A percentile compares a stretch with the other conserved stretches of the same genome.
Evolutionary conservation across 768 basidiomycete species (phyloP).

Genomic region (Saitozyma podzolica): DNA sequence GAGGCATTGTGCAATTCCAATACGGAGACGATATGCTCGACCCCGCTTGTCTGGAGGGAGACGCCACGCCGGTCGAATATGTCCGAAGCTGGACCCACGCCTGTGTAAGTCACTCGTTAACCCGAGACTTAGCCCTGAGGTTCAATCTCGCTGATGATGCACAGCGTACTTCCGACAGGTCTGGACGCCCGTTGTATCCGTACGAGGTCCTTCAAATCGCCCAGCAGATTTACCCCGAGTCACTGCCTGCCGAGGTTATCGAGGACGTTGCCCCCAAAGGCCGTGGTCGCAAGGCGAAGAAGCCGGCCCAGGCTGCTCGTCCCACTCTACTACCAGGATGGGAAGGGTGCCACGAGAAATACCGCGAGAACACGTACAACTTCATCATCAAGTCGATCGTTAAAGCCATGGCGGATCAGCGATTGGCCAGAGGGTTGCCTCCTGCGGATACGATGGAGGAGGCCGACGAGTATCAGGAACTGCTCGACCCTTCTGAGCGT

Average conservation of each 20-base stretch:
- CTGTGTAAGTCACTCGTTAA: slow-evolving; percentile 56
- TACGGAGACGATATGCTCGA: slow-evolving; percentile 98
- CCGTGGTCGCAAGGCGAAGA: slow-evolving; percentile 48
- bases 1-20: slow-evolving; percentile 92
- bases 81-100: slow-evolving; percentile 84
- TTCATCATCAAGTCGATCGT: slow-evolving; percentile 73
- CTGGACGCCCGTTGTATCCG: slow-evolving; percentile 70
- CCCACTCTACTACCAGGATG: slow-evolving; percentile 27
- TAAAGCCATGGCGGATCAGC: slow-evolving; percentile 64
- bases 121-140: background rate
- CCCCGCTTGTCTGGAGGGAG: slow-evolving; percentile 93
- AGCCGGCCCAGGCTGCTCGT: slow-evolving; percentile 37
- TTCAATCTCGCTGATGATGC: background rate
- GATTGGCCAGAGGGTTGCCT: slow-evolving; percentile 76
- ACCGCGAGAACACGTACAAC: slow-evolving; percentile 54
- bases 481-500: slow-evolving; percentile 72
- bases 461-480: slow-evolving; percentile 69
- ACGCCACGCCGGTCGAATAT: slow-evolving; percentile 89
- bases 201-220: slow-evolving; percentile 79
- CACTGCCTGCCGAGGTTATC: slow-evolving; percentile 1
- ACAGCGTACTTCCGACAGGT: slow-evolving; percentile 66
- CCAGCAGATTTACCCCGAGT: slow-evolving; percentile 37
- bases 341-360: slow-evolving; percentile 47
- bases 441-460: slow-evolving; percentile 67
- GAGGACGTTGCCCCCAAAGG: slow-evolving; percentile 57